phyloP scores from a whole-genome alignment of 345 rosid species.

The Pistacia vera region DNA sequence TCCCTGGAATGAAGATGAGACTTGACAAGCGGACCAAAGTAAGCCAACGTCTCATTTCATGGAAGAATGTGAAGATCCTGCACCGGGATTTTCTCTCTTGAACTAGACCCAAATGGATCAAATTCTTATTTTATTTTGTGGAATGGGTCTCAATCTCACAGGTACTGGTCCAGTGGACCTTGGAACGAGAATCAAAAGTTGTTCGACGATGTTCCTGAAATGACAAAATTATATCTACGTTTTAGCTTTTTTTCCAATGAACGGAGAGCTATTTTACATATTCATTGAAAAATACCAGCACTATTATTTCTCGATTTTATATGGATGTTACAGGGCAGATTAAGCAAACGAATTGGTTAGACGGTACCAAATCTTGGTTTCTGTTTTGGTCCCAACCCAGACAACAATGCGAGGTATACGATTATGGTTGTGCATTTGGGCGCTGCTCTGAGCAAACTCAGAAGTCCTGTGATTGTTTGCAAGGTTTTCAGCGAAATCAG shows the following conservation, averaged over 20 bases:
- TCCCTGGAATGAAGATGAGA: conserved; percentile 63
- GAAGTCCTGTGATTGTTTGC: conserved; percentile 22
- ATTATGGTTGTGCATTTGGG: conserved; percentile 28
- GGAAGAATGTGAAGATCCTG: conserved; percentile 70
- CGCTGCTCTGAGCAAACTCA: conserved; percentile 6
- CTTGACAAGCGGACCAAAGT: conserved; percentile 36
- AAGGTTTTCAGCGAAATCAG: conserved; percentile 24
- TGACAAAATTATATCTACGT: conserved; percentile 18
- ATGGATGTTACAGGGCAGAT: conserved; percentile 12
- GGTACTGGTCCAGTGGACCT: conserved; percentile 64
- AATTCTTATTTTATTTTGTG: conserved; percentile 49
- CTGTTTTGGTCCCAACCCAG: conserved; percentile 28
- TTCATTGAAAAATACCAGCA: background rate
- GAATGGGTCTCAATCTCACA: conserved; percentile 35
- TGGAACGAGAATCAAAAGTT: conserved; percentile 40
- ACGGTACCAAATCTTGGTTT: conserved; percentile 4
- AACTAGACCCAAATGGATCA: conserved; percentile 47
- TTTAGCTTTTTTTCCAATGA: conserved; percentile 18
- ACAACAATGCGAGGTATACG: conserved; percentile 11
- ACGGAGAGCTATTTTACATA: conserved; percentile 26
- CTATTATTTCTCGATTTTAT: background rate
- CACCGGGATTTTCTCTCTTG: conserved; percentile 75
- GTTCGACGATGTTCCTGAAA: conserved; percentile 29
- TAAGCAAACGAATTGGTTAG: conserved; percentile 13
- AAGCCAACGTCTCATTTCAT: conserved; percentile 51